These are phyloP conservation scores for Dactylellina drechsleri DNA, from an alignment of 2,329 filamentous ascomycete genomes.

Conservation along the genomic window DNA sequence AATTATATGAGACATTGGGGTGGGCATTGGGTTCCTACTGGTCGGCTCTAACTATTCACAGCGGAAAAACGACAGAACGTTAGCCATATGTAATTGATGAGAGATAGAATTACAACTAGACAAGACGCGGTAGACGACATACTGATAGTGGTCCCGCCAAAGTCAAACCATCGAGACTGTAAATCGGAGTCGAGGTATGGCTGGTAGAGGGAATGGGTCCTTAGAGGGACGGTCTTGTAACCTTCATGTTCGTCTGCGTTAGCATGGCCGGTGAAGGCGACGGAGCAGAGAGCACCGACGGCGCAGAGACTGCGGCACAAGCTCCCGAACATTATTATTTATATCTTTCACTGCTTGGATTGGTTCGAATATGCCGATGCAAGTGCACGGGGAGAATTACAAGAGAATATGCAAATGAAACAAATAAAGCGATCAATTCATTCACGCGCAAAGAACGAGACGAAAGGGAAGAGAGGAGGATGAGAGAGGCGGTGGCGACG, in stretches of 20 bases:
- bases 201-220: constrained; percentile 84
- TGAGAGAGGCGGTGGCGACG: no score
- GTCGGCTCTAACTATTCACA: constrained; percentile 66
- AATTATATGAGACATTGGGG: background rate
- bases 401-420: background rate
- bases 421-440: background rate
- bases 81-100: constrained; percentile 4
- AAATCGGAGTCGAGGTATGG: constrained; percentile 98
- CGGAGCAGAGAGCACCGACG: constrained; percentile 42
- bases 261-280: constrained; percentile 64
- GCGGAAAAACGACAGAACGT: constrained; percentile 11
- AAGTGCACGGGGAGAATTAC: background rate
- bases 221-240: constrained; percentile 67
- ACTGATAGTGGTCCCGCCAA: constrained; percentile 88
- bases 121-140: constrained; percentile 61
- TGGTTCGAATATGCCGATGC: background rate
- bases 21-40: constrained; percentile 62
- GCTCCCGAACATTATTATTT: constrained; percentile 36
- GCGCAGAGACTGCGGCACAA: constrained; percentile 51
- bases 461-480: background rate
- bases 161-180: constrained; percentile 99
- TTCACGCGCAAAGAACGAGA: constrained; percentile 15
- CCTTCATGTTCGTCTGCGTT: constrained; percentile 65
- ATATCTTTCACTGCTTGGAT: background rate
- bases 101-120: background rate